Conservation (phyloP, 192 early-diverging fungal species). For the Entomortierella chlamydospora region DNA sequence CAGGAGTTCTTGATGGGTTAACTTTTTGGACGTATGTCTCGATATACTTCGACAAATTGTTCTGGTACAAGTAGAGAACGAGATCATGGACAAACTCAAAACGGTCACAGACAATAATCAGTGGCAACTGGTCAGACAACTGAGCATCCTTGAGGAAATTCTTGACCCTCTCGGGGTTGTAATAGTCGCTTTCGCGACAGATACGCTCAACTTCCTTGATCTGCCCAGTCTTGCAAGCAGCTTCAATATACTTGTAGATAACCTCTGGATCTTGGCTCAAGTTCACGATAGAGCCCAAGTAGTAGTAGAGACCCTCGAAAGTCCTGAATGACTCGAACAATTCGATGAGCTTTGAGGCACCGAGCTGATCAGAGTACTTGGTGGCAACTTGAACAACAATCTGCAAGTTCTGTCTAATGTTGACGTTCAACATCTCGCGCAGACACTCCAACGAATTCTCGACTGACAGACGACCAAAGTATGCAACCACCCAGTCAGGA, state of each 20-base stretch:
- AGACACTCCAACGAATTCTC: slow-evolving; percentile 95
- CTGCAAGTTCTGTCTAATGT: slow-evolving; percentile 95
- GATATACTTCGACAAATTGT: slow-evolving; percentile 94
- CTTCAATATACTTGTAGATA: slow-evolving; percentile 99
- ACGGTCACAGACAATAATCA: slow-evolving; percentile 99
- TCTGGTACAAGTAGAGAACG: slow-evolving; percentile 95
- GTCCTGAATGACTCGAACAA: slow-evolving; percentile 94
- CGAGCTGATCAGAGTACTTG: slow-evolving; percentile 97
- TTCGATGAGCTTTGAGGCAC: slow-evolving; percentile 87
- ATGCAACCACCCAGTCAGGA: slow-evolving; percentile 93
- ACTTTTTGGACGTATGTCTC: slow-evolving; percentile 99
- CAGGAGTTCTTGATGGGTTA: slow-evolving; percentile 92
- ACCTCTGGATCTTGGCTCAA: slow-evolving; percentile 94
- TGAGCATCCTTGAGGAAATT: slow-evolving; percentile 99
- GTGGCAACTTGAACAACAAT: slow-evolving; percentile 95
- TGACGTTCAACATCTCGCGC: slow-evolving; percentile 93
- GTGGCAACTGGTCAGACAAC: slow-evolving; percentile 93
- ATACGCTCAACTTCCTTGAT: slow-evolving; percentile 98
- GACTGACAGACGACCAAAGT: slow-evolving; percentile 97
- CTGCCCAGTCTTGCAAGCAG: slow-evolving; percentile 92
- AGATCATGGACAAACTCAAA: slow-evolving; percentile 98
- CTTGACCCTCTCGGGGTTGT: slow-evolving; percentile 98
- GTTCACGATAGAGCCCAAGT: slow-evolving; percentile 96
- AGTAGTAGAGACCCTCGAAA: slow-evolving; percentile 97
- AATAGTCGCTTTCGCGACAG: slow-evolving; percentile 95